These are phyloP conservation scores for Pestalotiopsis sp. DNA, from an alignment of 2,329 filamentous ascomycete genomes.

Conservation along the genomic window DNA sequence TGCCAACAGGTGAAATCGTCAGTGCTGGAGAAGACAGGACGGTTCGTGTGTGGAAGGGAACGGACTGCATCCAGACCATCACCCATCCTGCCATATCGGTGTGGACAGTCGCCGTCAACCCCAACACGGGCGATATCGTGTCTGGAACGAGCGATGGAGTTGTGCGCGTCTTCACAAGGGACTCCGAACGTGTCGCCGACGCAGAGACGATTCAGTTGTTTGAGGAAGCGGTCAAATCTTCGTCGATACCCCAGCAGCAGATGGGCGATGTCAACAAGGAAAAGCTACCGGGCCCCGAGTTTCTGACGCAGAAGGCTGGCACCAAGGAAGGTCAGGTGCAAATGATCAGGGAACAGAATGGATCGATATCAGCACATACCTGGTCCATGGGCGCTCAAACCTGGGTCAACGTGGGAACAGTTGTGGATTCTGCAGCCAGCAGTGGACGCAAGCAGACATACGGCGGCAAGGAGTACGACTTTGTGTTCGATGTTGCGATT, in stretches of 20 bases:
- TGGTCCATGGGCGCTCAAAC: slow-evolving; percentile 76
- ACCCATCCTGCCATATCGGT: slow-evolving; percentile 97
- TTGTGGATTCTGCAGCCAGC: slow-evolving; percentile 86
- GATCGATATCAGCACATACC: slow-evolving; percentile 81
- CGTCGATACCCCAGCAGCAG: slow-evolving; percentile 86
- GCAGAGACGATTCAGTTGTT: slow-evolving; percentile 72
- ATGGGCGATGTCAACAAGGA: slow-evolving; percentile 87
- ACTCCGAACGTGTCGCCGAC: slow-evolving; percentile 69
- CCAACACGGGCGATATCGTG: slow-evolving; percentile 87
- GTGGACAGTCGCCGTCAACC: slow-evolving; percentile 85
- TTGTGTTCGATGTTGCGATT: slow-evolving; percentile 95
- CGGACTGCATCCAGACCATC: slow-evolving; percentile 88
- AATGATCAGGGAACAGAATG: slow-evolving; percentile 83
- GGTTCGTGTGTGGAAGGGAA: slow-evolving; percentile 82
- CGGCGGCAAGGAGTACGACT: slow-evolving; percentile 89
- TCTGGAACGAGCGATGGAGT: slow-evolving; percentile 88
- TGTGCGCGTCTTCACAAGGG: slow-evolving; percentile 82
- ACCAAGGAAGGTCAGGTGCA: slow-evolving; percentile 97
- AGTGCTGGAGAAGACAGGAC: slow-evolving; percentile 96
- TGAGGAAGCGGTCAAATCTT: slow-evolving; percentile 79
- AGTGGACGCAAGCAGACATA: slow-evolving; percentile 77
- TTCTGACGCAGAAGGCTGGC: slow-evolving; percentile 77
- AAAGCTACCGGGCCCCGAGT: slow-evolving; percentile 85
- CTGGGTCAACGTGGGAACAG: slow-evolving; percentile 91
- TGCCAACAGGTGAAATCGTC: slow-evolving; percentile 85